Evolutionary conservation across 306 rosid species (phyloP).

Genomic region (Morella rubra): DNA sequence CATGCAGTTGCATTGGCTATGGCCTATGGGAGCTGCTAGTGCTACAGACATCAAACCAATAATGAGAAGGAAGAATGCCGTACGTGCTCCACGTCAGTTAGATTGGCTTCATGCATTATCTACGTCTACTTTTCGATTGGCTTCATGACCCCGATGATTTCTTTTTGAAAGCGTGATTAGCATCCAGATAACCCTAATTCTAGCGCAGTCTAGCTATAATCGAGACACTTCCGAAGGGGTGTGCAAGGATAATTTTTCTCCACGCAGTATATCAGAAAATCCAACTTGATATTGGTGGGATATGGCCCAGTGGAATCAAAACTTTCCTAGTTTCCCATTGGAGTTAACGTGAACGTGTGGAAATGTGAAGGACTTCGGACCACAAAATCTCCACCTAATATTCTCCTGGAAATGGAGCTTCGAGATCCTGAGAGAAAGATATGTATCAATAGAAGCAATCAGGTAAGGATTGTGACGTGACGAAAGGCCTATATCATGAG

Average conservation of each 20-base stretch:
- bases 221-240: slow-evolving; percentile 8
- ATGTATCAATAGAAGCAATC: neutral
- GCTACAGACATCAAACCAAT: neutral
- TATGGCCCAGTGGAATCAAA: neutral
- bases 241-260: slow-evolving; percentile 2
- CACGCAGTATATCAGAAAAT: neutral
- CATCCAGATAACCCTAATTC: slow-evolving; percentile 22
- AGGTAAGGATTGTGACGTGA: neutral
- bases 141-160: slow-evolving; percentile 27
- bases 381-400: slow-evolving; percentile 27
- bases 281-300: slow-evolving; percentile 3
- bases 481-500: neutral
- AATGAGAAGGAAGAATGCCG: neutral
- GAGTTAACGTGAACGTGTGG: slow-evolving; percentile 27
- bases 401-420: slow-evolving; percentile 16
- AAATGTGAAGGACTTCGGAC: slow-evolving; percentile 19
- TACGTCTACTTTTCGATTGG: slow-evolving; percentile 9
- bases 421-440: neutral
- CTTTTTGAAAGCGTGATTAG: slow-evolving; percentile 24
- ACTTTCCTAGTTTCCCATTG: slow-evolving; percentile 16
- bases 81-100: neutral
- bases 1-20: neutral
- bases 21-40: neutral
- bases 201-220: neutral
- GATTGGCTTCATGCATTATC: slow-evolving; percentile 4